Percentiles rank a stretch among this genome's conserved stretches.
phyloP scores from a whole-genome alignment of 768 basidiomycete genomes.

The Leccinum pellstonianum region DNA sequence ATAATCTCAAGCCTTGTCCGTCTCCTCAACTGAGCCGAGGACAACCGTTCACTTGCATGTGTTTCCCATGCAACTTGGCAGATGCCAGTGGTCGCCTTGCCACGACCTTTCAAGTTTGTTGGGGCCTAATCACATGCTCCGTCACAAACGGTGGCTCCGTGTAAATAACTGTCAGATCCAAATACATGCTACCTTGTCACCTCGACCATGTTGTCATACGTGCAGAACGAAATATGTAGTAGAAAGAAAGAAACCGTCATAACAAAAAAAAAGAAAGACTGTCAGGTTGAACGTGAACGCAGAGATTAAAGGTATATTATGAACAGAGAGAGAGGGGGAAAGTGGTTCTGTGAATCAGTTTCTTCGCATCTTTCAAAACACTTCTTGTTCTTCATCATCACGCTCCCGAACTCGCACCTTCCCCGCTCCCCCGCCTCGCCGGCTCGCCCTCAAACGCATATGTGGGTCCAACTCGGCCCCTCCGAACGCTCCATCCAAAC shows the following conservation, averaged over 20 bases:
- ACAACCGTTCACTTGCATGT: too few species aligned
- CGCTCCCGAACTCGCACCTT: constrained; percentile 8
- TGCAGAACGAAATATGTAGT: constrained; percentile 3
- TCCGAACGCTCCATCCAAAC: constrained; percentile 14
- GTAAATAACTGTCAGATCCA: constrained; percentile 22
- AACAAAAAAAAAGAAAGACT: neutral
- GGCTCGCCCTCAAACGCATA: constrained; percentile 7
- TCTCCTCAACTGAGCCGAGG: too few species aligned
- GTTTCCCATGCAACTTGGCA: too few species aligned
- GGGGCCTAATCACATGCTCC: too few species aligned
- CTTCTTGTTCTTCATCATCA: neutral
- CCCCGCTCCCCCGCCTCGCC: constrained; percentile 5
- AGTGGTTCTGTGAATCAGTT: neutral
- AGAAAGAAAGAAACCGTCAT: neutral
- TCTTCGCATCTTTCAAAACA: neutral
- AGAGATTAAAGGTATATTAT: constrained; percentile 3
- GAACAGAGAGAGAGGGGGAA: neutral
- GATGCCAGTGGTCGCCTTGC: too few species aligned
- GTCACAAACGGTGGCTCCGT: neutral
- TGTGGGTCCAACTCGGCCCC: neutral
- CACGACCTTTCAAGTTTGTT: too few species aligned
- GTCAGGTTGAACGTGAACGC: neutral
- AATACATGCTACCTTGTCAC: constrained; percentile 10
- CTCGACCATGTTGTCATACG: constrained; percentile 8
- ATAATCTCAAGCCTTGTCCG: too few species aligned